Conservation (phyloP, 306 rosid species). For the Rosa persica region DNA sequence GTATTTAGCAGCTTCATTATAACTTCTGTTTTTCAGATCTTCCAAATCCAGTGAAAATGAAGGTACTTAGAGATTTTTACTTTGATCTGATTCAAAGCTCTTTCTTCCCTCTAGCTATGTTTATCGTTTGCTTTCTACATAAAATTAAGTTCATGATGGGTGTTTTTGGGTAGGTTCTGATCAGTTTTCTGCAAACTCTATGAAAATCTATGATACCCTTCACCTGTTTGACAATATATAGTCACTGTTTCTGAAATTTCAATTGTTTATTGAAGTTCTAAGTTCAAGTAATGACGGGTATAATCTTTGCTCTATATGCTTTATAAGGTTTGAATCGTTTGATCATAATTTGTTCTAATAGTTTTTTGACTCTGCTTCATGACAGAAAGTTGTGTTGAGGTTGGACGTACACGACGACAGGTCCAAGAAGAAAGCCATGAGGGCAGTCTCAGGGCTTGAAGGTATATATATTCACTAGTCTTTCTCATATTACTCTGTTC, state of each 20-base stretch:
- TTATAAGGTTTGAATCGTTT: not conserved
- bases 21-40: not conserved
- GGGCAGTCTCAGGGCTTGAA: conserved; percentile 55
- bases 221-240: not conserved
- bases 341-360: not conserved
- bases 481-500: not conserved
- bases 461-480: conserved; percentile 32
- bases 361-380: conserved; percentile 7
- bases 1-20: not conserved
- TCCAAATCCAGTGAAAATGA: conserved; percentile 17
- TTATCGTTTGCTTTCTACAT: not conserved
- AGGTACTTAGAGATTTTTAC: conserved; percentile 31
- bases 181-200: not conserved
- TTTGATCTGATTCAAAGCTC: not conserved
- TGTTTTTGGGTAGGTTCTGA: not conserved
- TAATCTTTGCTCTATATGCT: not conserved
- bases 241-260: not conserved
- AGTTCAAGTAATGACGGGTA: not conserved
- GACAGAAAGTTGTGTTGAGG: conserved; percentile 67
- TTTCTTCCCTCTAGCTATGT: not conserved
- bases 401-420: conserved; percentile 47
- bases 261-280: not conserved
- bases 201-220: not conserved
- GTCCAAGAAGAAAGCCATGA: conserved; percentile 60
- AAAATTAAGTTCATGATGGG: not conserved